phyloP scores from a whole-genome alignment of 2,329 filamentous ascomycete species.

The Fusarium solani-melongenae region DNA sequence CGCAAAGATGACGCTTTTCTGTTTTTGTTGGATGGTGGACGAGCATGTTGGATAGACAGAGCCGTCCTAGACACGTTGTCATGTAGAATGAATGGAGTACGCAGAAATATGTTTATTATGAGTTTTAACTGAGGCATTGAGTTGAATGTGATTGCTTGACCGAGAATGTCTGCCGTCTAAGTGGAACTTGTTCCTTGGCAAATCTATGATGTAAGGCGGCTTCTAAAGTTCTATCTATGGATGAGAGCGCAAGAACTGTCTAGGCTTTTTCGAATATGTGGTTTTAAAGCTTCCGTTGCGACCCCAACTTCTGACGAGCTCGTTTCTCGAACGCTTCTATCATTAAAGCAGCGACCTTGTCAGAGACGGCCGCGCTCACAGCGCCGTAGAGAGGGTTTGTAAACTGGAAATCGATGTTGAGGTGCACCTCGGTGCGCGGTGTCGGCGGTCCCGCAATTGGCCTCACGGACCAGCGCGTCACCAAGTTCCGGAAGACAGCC shows the following conservation, averaged over 20 bases:
- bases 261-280: not conserved
- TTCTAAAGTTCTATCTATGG: not conserved
- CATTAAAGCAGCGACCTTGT: slow-evolving; percentile 88
- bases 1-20: slow-evolving; percentile 39
- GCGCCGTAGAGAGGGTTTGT: slow-evolving; percentile 88
- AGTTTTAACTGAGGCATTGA: not conserved
- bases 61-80: slow-evolving; percentile 38
- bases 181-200: not conserved
- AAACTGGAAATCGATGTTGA: slow-evolving; percentile 86
- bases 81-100: slow-evolving; percentile 42
- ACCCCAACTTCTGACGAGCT: slow-evolving; percentile 63
- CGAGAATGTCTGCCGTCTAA: not conserved
- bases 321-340: slow-evolving; percentile 91
- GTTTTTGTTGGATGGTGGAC: slow-evolving; percentile 34
- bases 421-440: slow-evolving; percentile 73
- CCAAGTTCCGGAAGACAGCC: slow-evolving; percentile 73
- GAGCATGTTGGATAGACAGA: slow-evolving; percentile 40
- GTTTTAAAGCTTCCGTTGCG: slow-evolving; percentile 23
- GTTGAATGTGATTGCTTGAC: not conserved
- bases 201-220: not conserved
- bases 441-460: slow-evolving; percentile 49
- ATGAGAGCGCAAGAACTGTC: not conserved
- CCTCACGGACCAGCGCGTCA: slow-evolving; percentile 75
- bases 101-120: slow-evolving; percentile 31
- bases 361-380: slow-evolving; percentile 82